Conservation (phyloP, 2,329 filamentous ascomycete species). For the Neofusicoccum cordaticola region DNA sequence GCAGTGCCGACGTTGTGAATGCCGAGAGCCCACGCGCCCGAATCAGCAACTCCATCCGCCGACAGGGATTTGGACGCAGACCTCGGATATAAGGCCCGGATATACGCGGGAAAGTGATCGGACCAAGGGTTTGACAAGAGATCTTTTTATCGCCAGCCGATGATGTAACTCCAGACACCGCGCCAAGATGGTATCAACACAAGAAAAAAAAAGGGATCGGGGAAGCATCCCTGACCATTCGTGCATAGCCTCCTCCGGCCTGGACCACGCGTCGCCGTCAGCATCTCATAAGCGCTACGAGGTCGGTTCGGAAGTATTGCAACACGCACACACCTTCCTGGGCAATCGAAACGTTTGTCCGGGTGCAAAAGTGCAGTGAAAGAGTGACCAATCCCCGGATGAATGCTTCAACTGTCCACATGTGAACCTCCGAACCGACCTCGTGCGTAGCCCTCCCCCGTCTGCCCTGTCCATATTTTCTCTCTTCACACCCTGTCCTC, state of each 20-base stretch:
- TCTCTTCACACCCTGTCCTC: neutral
- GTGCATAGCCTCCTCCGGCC: no score
- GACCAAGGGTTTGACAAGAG: neutral
- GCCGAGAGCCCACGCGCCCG: neutral
- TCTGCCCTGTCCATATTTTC: neutral
- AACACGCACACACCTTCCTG: no score
- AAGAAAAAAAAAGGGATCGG: neutral
- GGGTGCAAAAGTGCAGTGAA: no score
- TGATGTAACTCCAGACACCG: neutral
- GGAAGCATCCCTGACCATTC: no score
- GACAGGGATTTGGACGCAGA: neutral
- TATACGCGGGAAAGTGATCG: neutral
- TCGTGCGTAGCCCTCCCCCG: neutral
- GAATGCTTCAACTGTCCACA: no score
- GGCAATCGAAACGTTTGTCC: no score
- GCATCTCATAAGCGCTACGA: no score
- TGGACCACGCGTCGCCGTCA: no score
- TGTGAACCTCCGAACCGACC: no score
- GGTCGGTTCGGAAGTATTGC: no score
- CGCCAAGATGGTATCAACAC: neutral
- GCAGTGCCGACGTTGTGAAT: neutral
- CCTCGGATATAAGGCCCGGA: neutral
- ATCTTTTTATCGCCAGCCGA: neutral
- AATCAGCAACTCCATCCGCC: neutral
- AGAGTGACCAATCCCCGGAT: no score